Evolutionary conservation across 2,329 filamentous ascomycete species (phyloP).

Genomic region (Penicillium sp.): DNA sequence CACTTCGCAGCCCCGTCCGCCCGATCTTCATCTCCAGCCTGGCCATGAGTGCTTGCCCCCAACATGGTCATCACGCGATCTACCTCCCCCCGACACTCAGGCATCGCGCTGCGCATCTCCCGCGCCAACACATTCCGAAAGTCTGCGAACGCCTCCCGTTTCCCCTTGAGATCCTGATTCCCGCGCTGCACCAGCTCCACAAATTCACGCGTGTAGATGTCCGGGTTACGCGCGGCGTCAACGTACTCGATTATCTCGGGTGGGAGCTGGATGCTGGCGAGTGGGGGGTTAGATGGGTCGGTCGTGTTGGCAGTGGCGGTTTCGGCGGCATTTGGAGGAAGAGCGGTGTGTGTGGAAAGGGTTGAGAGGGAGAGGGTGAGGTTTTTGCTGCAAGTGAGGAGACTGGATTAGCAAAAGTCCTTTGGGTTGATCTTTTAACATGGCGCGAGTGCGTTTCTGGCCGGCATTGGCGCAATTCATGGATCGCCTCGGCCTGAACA

Average conservation of each 20-base stretch:
- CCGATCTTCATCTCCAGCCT: background rate
- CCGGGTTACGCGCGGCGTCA: slow-evolving; percentile 65
- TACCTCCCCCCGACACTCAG: slow-evolving; percentile 59
- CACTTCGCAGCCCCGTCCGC: background rate
- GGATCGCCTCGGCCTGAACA: background rate
- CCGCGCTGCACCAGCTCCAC: slow-evolving; percentile 65
- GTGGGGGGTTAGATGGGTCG: slow-evolving; percentile 47
- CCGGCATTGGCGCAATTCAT: background rate
- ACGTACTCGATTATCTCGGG: slow-evolving; percentile 67
- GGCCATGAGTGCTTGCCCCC: slow-evolving; percentile 19
- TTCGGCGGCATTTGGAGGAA: slow-evolving; percentile 14
- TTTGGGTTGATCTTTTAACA: background rate
- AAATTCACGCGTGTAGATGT: slow-evolving; percentile 69
- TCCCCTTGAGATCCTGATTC: slow-evolving; percentile 66
- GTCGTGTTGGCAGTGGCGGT: slow-evolving; percentile 31
- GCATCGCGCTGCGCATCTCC: slow-evolving; percentile 62
- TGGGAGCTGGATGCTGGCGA: slow-evolving; percentile 58
- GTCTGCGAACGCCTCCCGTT: slow-evolving; percentile 60
- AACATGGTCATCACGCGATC: slow-evolving; percentile 52
- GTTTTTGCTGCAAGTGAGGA: slow-evolving; percentile 45
- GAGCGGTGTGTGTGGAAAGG: slow-evolving; percentile 50
- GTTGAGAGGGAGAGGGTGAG: slow-evolving; percentile 59
- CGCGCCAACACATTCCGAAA: slow-evolving; percentile 63
- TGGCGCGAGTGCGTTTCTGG: background rate
- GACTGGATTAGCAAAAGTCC: background rate